Evolutionary conservation across 768 basidiomycete species (phyloP).

Genomic region (Suillus plorans): DNA sequence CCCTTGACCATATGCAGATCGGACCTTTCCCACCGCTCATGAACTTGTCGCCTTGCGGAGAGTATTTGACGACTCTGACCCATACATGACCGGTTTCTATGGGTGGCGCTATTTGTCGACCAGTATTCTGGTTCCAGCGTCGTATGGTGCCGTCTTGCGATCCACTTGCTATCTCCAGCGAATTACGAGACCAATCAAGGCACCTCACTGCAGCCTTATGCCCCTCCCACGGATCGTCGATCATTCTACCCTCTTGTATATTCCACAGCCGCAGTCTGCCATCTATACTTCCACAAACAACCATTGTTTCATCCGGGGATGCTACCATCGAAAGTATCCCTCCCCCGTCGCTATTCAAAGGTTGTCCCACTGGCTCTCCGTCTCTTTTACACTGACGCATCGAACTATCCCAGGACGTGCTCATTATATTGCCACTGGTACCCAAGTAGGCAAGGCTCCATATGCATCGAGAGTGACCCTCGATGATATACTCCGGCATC

Average conservation of each 20-base stretch:
- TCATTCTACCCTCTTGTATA: too few relatives aligned
- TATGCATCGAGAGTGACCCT: neutral
- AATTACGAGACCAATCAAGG: neutral
- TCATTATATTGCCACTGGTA: neutral
- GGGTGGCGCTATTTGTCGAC: neutral
- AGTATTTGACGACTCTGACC: neutral
- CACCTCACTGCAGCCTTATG: neutral
- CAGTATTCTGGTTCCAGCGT: slow-evolving; percentile 12
- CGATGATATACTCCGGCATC: too few relatives aligned
- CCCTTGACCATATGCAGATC: neutral
- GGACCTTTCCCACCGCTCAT: neutral
- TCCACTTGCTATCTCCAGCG: neutral
- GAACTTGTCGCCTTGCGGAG: neutral
- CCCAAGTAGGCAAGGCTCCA: neutral
- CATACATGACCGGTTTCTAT: neutral
- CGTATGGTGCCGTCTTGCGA: slow-evolving; percentile 9
- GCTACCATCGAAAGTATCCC: neutral
- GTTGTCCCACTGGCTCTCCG: neutral
- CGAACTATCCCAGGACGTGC: neutral
- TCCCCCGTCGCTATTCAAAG: neutral
- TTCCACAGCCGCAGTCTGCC: neutral
- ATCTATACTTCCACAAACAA: neutral
- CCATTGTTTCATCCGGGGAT: neutral
- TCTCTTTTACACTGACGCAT: neutral
- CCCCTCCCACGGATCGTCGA: too few relatives aligned